Evolutionary conservation across 1,139 yeast species (phyloP).

Genomic region (Yamadazyma aaseri): DNA sequence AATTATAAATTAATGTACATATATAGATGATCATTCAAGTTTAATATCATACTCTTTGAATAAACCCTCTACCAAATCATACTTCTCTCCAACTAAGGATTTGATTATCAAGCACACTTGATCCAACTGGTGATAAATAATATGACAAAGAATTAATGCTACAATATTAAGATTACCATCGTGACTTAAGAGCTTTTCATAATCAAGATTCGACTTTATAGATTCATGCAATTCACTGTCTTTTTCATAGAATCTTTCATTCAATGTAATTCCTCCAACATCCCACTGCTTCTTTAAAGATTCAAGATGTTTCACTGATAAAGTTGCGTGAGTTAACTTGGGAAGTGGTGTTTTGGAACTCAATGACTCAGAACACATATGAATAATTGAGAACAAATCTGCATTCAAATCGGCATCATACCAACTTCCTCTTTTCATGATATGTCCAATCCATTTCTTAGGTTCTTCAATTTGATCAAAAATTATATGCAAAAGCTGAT

Average conservation of each 20-base stretch:
- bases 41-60: constrained; percentile 3
- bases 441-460: constrained; percentile 26
- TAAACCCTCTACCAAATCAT: constrained; percentile 17
- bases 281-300: constrained; percentile 33
- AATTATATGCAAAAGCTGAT: constrained; percentile 23
- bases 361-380: constrained; percentile 35
- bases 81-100: constrained; percentile 39
- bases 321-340: constrained; percentile 32
- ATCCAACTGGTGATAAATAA: constrained; percentile 33
- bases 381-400: constrained; percentile 29
- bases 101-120: constrained; percentile 30
- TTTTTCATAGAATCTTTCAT: constrained; percentile 25
- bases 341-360: constrained; percentile 29
- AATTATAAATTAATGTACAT: constrained; percentile 14
- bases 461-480: constrained; percentile 30
- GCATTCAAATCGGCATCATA: constrained; percentile 29
- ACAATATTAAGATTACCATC: constrained; percentile 36
- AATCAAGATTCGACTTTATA: constrained; percentile 26
- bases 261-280: constrained; percentile 21
- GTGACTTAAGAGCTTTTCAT: constrained; percentile 25
- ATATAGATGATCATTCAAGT: constrained; percentile 4
- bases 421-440: constrained; percentile 33
- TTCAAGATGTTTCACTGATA: constrained; percentile 33
- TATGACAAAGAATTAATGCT: constrained; percentile 29
- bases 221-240: constrained; percentile 15